These are phyloP conservation scores for Hypoxylon intermedium DNA, from an alignment of 495 filamentous ascomycete species.

Conservation along the genomic window DNA sequence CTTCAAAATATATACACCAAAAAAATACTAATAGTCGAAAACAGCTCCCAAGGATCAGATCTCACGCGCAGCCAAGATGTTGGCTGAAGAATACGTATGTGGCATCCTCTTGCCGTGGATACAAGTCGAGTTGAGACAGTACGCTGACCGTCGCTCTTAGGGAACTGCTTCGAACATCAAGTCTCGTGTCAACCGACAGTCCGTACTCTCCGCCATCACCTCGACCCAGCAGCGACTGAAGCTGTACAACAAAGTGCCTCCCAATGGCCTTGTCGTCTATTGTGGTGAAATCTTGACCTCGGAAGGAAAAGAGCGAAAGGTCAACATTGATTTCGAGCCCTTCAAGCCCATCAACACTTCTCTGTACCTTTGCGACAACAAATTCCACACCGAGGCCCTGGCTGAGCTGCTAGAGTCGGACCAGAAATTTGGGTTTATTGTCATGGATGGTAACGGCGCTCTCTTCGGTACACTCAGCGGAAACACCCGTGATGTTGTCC, in stretches of 20 bases:
- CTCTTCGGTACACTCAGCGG: constrained; percentile 96
- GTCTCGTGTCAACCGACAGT: constrained; percentile 97
- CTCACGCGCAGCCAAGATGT: constrained; percentile 96
- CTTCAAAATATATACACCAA: constrained; percentile 11
- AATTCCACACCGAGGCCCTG: constrained; percentile 97
- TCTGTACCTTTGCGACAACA: constrained; percentile 98
- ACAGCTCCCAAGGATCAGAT: constrained; percentile 96
- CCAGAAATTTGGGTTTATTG: constrained; percentile 98
- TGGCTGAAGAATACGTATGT: constrained; percentile 99
- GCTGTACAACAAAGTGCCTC: constrained; percentile 96
- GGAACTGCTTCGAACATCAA: constrained; percentile 99
- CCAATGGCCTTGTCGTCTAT: constrained; percentile 97
- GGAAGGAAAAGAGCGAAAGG: constrained; percentile 98
- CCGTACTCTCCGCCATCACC: constrained; percentile 95
- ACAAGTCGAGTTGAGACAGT: neutral
- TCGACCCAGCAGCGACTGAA: constrained; percentile 99
- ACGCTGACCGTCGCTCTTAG: constrained; percentile 54
- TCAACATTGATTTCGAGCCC: constrained; percentile 99
- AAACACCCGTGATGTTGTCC: constrained; percentile 95
- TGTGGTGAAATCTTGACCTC: constrained; percentile 99
- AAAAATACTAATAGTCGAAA: constrained; percentile 17
- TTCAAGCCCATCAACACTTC: constrained; percentile 99
- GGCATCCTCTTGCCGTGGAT: neutral
- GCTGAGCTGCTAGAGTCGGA: constrained; percentile 97
- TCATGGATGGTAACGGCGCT: constrained; percentile 99